These are phyloP conservation scores for Mariannaea elegans DNA, from an alignment of 2,329 filamentous ascomycete species.

Conservation along the genomic window DNA sequence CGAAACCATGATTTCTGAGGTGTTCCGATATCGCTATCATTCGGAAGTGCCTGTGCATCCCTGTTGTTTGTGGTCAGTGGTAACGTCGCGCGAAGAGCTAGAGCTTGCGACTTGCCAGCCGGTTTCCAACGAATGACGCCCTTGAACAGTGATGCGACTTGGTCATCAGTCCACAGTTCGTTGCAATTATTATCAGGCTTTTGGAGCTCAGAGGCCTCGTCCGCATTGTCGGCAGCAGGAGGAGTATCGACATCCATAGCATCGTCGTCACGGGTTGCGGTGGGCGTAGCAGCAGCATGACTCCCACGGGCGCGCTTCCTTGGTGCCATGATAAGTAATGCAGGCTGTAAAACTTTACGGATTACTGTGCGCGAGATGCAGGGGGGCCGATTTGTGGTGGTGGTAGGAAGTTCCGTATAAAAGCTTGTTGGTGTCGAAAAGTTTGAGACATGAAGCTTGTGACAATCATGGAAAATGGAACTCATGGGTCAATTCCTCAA, in stretches of 20 bases:
- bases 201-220: slow-evolving; percentile 31
- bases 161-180: slow-evolving; percentile 94
- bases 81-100: neutral
- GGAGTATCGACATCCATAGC: slow-evolving; percentile 68
- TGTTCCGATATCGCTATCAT: slow-evolving; percentile 88
- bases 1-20: slow-evolving; percentile 81
- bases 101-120: slow-evolving; percentile 67
- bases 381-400: neutral
- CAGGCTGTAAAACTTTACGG: neutral
- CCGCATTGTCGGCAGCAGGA: slow-evolving; percentile 59
- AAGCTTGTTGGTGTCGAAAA: neutral
- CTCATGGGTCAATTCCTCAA: neutral
- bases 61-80: slow-evolving; percentile 51
- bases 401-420: neutral
- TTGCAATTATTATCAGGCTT: slow-evolving; percentile 47
- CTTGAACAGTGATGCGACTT: slow-evolving; percentile 92
- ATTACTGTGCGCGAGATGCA: too few relatives aligned
- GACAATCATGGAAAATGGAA: slow-evolving; percentile 3
- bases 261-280: slow-evolving; percentile 64
- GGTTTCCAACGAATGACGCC: slow-evolving; percentile 95
- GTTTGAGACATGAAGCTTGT: slow-evolving; percentile 12
- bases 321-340: slow-evolving; percentile 65
- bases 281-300: slow-evolving; percentile 66
- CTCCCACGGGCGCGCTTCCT: slow-evolving; percentile 71
- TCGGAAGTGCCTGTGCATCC: slow-evolving; percentile 93